Evolutionary conservation across 371 early-diverging fungal species (phyloP).

Genomic region (Blastocladiella emersonii): DNA sequence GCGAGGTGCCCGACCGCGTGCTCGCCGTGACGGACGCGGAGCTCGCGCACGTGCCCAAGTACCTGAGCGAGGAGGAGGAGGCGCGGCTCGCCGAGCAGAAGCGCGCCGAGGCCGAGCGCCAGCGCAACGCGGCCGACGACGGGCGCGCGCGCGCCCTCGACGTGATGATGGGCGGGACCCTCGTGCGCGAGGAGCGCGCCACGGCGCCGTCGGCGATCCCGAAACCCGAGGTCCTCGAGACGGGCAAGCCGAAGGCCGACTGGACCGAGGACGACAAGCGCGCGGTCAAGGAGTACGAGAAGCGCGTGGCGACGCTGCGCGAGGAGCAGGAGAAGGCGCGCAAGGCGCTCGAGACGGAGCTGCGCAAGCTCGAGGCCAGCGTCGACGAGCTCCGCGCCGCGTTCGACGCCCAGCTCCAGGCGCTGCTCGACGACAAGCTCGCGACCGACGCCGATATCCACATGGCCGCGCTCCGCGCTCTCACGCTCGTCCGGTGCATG

Average conservation of each 20-base stretch:
- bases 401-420: slow-evolving; percentile 24
- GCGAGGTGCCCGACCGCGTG: slow-evolving; percentile 33
- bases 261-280: slow-evolving; percentile 39
- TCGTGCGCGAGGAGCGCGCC: slow-evolving; percentile 17
- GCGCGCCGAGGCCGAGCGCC: slow-evolving; percentile 25
- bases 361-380: slow-evolving; percentile 27
- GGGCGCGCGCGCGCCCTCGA: slow-evolving; percentile 28
- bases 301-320: slow-evolving; percentile 27
- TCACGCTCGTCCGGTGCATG: slow-evolving; percentile 20
- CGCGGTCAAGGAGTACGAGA: slow-evolving; percentile 40
- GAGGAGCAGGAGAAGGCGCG: slow-evolving; percentile 43
- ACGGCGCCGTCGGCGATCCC: neutral
- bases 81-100: slow-evolving; percentile 18
- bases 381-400: slow-evolving; percentile 28
- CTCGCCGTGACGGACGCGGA: slow-evolving; percentile 28
- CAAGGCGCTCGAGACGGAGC: slow-evolving; percentile 41
- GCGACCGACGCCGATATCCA: slow-evolving; percentile 25
- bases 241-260: slow-evolving; percentile 33
- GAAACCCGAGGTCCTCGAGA: slow-evolving; percentile 8
- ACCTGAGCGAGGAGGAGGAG: slow-evolving; percentile 30
- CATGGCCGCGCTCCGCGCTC: slow-evolving; percentile 25
- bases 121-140: slow-evolving; percentile 19
- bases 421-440: slow-evolving; percentile 22
- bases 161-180: slow-evolving; percentile 38
- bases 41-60: slow-evolving; percentile 21